A percentile compares a stretch with the other conserved stretches of the same genome.
phyloP scores from a whole-genome alignment of 1,284 basidiomycete species.

The Gymnopus androsaceus region DNA sequence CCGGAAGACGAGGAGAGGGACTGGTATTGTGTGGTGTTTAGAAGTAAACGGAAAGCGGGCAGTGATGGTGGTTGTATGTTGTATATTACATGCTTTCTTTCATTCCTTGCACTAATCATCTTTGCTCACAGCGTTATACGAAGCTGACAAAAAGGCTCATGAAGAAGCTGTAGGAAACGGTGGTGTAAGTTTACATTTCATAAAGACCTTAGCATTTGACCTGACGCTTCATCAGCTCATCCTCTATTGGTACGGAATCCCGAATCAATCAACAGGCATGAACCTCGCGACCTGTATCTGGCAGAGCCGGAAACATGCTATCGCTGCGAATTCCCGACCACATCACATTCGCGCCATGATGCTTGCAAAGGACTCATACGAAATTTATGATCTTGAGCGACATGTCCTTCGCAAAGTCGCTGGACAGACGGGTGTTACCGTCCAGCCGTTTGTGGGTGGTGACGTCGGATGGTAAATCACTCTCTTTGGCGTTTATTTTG shows the following conservation, averaged over 20 bases:
- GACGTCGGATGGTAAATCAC: slow-evolving; percentile 68
- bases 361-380: slow-evolving; percentile 77
- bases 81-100: slow-evolving; percentile 22
- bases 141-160: slow-evolving; percentile 83
- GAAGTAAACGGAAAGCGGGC: slow-evolving; percentile 73
- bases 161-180: slow-evolving; percentile 88
- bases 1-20: slow-evolving; percentile 74
- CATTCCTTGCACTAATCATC: slow-evolving; percentile 9
- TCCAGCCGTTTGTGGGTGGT: slow-evolving; percentile 62
- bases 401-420: slow-evolving; percentile 66
- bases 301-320: slow-evolving; percentile 83
- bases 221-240: slow-evolving; percentile 51
- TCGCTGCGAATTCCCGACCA: slow-evolving; percentile 77
- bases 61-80: slow-evolving; percentile 67
- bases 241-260: slow-evolving; percentile 91
- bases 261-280: slow-evolving; percentile 69
- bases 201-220: slow-evolving; percentile 8
- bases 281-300: slow-evolving; percentile 96
- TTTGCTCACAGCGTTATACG: slow-evolving; percentile 66
- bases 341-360: slow-evolving; percentile 83
- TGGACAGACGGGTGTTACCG: slow-evolving; percentile 55
- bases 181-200: slow-evolving; percentile 53
- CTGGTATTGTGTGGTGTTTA: slow-evolving; percentile 90
- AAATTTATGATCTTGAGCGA: slow-evolving; percentile 78
- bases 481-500: background rate